These are phyloP conservation scores for Coelastrella sp. DNA, from an alignment of 139 green algal species.

Conservation along the genomic window DNA sequence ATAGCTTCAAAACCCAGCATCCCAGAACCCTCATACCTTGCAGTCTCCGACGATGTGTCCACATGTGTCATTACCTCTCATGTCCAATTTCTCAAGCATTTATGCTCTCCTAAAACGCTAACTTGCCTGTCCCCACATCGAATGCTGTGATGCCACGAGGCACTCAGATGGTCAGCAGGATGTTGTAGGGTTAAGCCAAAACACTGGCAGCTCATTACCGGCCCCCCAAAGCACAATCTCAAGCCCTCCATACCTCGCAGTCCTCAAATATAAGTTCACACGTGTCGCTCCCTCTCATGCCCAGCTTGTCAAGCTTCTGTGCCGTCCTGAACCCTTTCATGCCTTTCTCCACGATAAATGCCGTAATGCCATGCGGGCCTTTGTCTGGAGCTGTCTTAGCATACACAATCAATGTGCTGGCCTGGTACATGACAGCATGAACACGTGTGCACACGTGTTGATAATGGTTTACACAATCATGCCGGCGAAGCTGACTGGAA, in stretches of 20 bases:
- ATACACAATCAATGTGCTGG: constrained; percentile 92
- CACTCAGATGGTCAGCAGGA: constrained; percentile 72
- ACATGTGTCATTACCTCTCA: constrained; percentile 94
- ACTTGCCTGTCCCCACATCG: constrained; percentile 92
- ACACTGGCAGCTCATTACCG: too few species aligned
- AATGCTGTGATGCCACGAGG: constrained; percentile 95
- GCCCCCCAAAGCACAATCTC: too few species aligned
- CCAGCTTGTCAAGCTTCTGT: constrained; percentile 98
- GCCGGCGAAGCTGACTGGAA: too few species aligned
- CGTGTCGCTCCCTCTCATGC: constrained; percentile 94
- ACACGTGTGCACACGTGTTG: too few species aligned
- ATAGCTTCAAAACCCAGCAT: too few species aligned
- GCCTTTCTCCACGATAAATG: constrained; percentile 95
- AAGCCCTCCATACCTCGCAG: constrained; percentile 71
- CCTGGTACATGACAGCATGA: too few species aligned
- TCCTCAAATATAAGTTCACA: constrained; percentile 97
- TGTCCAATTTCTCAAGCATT: constrained; percentile 98
- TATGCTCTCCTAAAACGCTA: constrained; percentile 90
- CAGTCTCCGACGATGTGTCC: constrained; percentile 96
- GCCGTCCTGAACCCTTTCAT: constrained; percentile 90
- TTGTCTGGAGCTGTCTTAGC: constrained; percentile 86
- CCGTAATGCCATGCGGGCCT: constrained; percentile 90
- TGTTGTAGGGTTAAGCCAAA: constrained; percentile 79
- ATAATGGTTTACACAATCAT: too few species aligned
- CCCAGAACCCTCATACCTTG: constrained; percentile 61